These are phyloP conservation scores for Saturnispora hagleri DNA, from an alignment of 805 yeast species.

Conservation along the genomic window DNA sequence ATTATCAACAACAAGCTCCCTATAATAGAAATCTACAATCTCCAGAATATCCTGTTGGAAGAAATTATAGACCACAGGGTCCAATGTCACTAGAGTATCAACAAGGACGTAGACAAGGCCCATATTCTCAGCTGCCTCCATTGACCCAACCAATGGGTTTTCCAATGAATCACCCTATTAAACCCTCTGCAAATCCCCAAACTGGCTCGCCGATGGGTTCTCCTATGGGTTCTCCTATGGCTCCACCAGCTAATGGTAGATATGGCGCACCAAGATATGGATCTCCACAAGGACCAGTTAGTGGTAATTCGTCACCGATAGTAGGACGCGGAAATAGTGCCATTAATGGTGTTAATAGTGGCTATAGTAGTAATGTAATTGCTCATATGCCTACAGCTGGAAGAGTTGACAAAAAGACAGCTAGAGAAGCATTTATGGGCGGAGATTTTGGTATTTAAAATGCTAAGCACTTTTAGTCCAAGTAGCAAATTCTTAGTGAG, in stretches of 20 bases:
- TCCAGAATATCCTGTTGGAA: neutral
- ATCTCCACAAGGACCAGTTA: neutral
- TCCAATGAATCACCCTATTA: neutral
- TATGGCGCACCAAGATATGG: neutral
- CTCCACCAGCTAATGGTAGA: neutral
- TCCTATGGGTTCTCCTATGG: neutral
- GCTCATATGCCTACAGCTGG: slow-evolving; percentile 38
- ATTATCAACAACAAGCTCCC: neutral
- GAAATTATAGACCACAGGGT: neutral
- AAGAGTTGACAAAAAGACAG: slow-evolving; percentile 42
- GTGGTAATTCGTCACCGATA: neutral
- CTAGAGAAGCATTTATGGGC: slow-evolving; percentile 55
- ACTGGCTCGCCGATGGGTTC: neutral
- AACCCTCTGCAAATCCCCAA: neutral
- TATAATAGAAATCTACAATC: neutral
- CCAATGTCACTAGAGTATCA: neutral
- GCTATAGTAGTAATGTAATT: slow-evolving; percentile 24
- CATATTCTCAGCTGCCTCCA: neutral
- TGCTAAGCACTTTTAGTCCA: neutral
- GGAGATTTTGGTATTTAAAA: slow-evolving; percentile 59
- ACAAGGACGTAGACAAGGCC: neutral
- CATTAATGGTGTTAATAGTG: neutral
- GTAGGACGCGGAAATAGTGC: neutral
- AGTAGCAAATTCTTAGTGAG: neutral
- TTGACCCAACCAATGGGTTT: neutral